These are phyloP conservation scores for Ceratobasidium sp. DNA, from an alignment of 1,284 basidiomycete species.

Conservation along the genomic window DNA sequence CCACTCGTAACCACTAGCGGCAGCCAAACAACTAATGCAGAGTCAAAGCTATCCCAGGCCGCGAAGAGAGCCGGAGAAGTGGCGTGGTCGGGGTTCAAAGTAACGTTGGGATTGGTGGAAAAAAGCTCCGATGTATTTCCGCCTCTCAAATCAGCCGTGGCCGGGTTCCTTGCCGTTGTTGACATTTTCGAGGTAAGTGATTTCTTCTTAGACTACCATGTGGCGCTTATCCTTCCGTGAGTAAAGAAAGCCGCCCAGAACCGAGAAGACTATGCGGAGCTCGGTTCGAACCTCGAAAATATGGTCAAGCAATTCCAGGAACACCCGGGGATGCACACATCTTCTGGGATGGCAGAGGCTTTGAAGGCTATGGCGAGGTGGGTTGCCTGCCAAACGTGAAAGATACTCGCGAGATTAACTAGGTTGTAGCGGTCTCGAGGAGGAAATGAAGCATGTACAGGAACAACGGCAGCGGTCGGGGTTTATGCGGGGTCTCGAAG, in stretches of 20 bases:
- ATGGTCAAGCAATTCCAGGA: background rate
- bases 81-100: background rate
- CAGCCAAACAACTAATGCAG: no score
- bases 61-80: no score
- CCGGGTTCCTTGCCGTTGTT: background rate
- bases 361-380: background rate
- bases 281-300: background rate
- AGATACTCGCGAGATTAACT: no score
- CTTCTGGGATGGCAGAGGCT: background rate
- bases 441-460: background rate
- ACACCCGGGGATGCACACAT: background rate
- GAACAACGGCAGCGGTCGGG: background rate
- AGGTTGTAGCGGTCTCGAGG: no score
- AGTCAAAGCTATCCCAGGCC: no score
- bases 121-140: background rate
- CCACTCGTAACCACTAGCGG: no score
- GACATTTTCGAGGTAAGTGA: background rate
- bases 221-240: background rate
- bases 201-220: background rate
- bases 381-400: background rate
- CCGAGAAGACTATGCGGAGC: background rate
- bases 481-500: background rate
- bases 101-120: background rate
- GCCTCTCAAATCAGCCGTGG: slow-evolving; percentile 2
- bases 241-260: background rate